phyloP scores from a whole-genome alignment of 805 yeast genomes.

The Blastobotrys terrestris region DNA sequence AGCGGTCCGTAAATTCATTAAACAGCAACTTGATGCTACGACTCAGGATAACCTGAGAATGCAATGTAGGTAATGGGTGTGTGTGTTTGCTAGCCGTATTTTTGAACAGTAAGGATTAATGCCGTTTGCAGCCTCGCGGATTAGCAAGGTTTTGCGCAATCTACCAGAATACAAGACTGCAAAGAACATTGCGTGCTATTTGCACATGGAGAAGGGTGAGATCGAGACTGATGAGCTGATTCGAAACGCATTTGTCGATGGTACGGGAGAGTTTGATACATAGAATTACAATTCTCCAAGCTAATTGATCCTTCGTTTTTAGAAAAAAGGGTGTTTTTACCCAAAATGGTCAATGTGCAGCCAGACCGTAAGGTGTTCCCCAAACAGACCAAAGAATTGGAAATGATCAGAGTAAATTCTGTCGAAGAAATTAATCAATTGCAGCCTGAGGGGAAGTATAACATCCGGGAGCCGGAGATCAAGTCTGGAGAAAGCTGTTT shows the following conservation, averaged over 20 bases:
- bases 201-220: conserved; percentile 74
- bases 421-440: conserved; percentile 40
- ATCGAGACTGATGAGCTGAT: conserved; percentile 55
- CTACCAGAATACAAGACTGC: conserved; percentile 41
- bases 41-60: neutral
- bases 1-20: conserved; percentile 8
- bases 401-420: conserved; percentile 48
- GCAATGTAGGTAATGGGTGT: neutral
- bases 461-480: conserved; percentile 57
- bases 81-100: neutral
- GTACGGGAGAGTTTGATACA: conserved; percentile 43
- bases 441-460: conserved; percentile 61
- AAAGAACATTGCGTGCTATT: conserved; percentile 53
- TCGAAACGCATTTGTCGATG: conserved; percentile 41
- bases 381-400: conserved; percentile 39
- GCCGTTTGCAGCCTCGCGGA: neutral
- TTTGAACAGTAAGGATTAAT: neutral
- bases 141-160: conserved; percentile 16
- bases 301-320: neutral
- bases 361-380: conserved; percentile 29
- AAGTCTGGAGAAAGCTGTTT: conserved; percentile 5
- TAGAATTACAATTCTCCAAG: neutral
- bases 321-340: conserved; percentile 31
- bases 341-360: conserved; percentile 48
- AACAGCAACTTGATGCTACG: conserved; percentile 4